Evolutionary conservation across 139 green algal genomes (phyloP).

Genomic region (Tetratostichococcus sp.): DNA sequence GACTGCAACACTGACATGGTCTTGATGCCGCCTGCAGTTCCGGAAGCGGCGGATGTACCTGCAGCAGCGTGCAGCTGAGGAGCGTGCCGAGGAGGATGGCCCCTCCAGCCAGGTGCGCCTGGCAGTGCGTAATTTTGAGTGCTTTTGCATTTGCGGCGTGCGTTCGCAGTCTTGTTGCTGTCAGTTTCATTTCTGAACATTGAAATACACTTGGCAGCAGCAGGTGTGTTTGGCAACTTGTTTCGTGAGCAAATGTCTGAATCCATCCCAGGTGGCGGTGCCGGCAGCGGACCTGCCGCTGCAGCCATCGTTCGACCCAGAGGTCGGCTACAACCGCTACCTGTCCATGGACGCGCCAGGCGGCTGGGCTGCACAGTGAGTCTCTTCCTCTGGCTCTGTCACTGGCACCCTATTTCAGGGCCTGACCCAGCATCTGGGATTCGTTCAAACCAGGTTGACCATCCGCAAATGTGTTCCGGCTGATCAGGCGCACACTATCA

Average conservation of each 20-base stretch:
- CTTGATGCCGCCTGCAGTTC: conserved; percentile 22
- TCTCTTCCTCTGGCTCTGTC: neutral
- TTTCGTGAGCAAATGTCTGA: neutral
- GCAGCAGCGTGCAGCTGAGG: conserved; percentile 37
- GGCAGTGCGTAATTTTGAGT: too few species aligned
- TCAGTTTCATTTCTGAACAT: neutral
- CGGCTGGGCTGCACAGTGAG: neutral
- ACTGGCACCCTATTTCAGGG: too few species aligned
- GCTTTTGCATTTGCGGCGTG: too few species aligned
- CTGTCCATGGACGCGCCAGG: conserved; percentile 55
- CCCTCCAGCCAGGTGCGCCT: conserved; percentile 1
- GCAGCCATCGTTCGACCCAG: conserved; percentile 69
- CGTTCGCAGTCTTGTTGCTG: too few species aligned
- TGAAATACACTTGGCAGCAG: too few species aligned
- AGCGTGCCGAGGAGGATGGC: conserved; percentile 26
- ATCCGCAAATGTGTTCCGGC: too few species aligned
- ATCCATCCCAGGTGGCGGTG: conserved; percentile 39
- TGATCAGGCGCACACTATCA: too few species aligned
- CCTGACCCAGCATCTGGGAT: too few species aligned
- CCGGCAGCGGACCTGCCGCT: conserved; percentile 61
- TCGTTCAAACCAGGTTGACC: too few species aligned
- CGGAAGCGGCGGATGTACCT: conserved; percentile 35
- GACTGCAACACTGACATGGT: neutral
- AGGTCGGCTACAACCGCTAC: conserved; percentile 59
- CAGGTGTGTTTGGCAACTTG: too few species aligned